Evolutionary conservation across 202 grass and related monocot species (phyloP).

Genomic region (Panicum hallii): DNA sequence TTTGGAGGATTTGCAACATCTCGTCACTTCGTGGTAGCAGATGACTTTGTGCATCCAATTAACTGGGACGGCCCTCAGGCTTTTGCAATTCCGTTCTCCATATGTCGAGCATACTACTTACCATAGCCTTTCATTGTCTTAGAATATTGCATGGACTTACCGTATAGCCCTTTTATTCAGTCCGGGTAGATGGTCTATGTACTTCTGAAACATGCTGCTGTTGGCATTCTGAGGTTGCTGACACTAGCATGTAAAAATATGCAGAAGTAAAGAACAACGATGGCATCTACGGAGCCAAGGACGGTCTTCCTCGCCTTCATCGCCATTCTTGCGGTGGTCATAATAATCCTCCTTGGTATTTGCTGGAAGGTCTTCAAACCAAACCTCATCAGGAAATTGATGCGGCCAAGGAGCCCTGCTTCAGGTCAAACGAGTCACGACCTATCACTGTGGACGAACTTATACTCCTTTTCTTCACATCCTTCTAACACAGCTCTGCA

Average conservation of each 20-base stretch:
- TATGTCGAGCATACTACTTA: background rate
- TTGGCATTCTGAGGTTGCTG: background rate
- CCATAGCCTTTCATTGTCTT: background rate
- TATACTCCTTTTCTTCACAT: background rate
- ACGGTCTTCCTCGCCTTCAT: constrained; percentile 44
- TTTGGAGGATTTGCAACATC: background rate
- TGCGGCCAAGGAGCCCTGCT: constrained; percentile 40
- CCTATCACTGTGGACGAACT: background rate
- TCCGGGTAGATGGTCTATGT: background rate
- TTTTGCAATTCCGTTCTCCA: background rate
- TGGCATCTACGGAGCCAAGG: constrained; percentile 11
- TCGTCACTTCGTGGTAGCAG: background rate
- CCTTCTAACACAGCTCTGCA: background rate
- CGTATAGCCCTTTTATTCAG: background rate
- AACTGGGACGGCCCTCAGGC: background rate
- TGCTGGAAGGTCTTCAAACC: constrained; percentile 56
- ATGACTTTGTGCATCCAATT: background rate
- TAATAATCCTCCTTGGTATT: constrained; percentile 47
- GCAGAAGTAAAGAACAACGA: constrained; percentile 2
- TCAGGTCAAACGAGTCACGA: constrained; percentile 45
- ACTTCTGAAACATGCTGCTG: background rate
- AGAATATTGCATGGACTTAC: background rate
- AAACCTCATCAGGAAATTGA: constrained; percentile 43
- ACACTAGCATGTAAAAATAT: background rate
- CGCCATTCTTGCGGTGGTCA: constrained; percentile 41